Conservation (phyloP, 352 stramenopile genomes). For the Lagenidium sp. region DNA sequence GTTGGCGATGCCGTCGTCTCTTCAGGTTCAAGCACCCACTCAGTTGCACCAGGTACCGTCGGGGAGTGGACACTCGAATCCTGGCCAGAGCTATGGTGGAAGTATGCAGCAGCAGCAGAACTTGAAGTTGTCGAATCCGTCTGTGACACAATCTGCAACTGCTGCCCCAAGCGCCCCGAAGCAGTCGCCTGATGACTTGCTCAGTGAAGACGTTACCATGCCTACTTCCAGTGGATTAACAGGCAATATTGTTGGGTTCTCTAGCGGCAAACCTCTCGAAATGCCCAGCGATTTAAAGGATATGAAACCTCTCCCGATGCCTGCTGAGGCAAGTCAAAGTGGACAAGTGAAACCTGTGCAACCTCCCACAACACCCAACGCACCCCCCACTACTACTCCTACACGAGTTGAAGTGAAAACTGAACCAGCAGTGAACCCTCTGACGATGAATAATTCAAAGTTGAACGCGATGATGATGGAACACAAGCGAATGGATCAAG, state of each 20-base stretch:
- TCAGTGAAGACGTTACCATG: constrained; percentile 11
- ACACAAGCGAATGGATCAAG: constrained; percentile 61
- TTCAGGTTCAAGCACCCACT: not conserved
- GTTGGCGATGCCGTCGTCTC: constrained; percentile 11
- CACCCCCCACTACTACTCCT: not conserved
- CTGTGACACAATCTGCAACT: no score
- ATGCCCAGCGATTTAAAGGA: constrained; percentile 15
- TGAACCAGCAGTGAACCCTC: constrained; percentile 29
- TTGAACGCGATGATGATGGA: constrained; percentile 83
- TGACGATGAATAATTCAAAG: constrained; percentile 82
- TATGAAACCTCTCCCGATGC: constrained; percentile 1
- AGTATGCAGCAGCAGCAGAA: no score
- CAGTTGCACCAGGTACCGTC: constrained; percentile 13
- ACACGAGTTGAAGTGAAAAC: not conserved
- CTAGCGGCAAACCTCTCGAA: constrained; percentile 9
- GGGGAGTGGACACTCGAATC: no score
- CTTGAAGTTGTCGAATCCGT: no score
- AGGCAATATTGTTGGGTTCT: constrained; percentile 1
- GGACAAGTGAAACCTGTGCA: not conserved
- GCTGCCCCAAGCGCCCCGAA: no score
- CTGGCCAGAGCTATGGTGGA: no score
- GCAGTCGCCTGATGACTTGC: constrained; percentile 7
- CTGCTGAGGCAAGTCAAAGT: not conserved
- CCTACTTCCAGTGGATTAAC: not conserved
- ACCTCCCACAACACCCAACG: not conserved